phyloP scores from a whole-genome alignment of 202 grass and related monocot species.

The Setaria viridis region DNA sequence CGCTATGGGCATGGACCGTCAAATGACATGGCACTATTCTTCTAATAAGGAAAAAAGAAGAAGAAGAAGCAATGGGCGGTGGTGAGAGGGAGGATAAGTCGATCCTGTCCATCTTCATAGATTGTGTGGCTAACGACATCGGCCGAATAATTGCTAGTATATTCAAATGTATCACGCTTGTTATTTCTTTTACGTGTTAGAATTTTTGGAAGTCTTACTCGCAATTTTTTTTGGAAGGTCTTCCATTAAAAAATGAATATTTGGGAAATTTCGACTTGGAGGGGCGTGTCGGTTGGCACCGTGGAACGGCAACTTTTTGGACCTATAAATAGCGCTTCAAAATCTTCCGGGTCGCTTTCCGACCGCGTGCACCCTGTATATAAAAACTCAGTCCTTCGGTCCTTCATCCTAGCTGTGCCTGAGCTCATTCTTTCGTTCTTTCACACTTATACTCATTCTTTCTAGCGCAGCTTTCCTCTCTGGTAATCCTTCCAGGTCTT shows the following conservation, averaged over 20 bases:
- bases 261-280: neutral
- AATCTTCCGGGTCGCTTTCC: conserved; percentile 14
- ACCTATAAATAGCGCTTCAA: neutral
- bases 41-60: too few species aligned
- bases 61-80: too few species aligned
- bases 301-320: neutral
- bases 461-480: neutral
- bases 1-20: too few species aligned
- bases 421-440: conserved; percentile 26
- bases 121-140: too few species aligned
- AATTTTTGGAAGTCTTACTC: neutral
- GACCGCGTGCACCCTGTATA: neutral
- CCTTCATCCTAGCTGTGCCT: neutral
- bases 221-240: too few species aligned
- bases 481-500: neutral
- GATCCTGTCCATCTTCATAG: too few species aligned
- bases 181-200: neutral
- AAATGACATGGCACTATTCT: too few species aligned
- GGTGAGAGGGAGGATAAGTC: too few species aligned
- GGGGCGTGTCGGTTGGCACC: neutral
- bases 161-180: too few species aligned
- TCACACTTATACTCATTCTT: neutral
- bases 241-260: neutral
- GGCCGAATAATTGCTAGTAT: too few species aligned
- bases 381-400: neutral